Conservation (phyloP, 768 basidiomycete species). For the Hygrocybe coccinea region DNA sequence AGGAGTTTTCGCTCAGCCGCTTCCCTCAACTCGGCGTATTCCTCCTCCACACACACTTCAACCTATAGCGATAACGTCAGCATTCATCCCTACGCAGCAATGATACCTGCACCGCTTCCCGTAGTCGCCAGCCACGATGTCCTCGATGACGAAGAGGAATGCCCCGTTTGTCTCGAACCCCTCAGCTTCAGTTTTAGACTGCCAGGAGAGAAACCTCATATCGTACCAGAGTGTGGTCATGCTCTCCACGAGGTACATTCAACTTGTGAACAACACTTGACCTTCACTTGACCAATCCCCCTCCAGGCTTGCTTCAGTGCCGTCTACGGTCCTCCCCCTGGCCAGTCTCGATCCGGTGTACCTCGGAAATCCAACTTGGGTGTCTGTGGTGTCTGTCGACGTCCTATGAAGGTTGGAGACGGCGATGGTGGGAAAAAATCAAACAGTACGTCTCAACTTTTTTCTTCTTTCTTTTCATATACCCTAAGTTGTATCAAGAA, state of each 20-base stretch:
- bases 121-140: slow-evolving; percentile 63
- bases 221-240: slow-evolving; percentile 96
- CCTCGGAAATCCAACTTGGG: slow-evolving; percentile 78
- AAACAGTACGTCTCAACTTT: slow-evolving; percentile 63
- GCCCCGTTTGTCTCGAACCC: slow-evolving; percentile 95
- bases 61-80: slow-evolving; percentile 37
- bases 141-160: slow-evolving; percentile 79
- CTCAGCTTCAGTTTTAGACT: slow-evolving; percentile 89
- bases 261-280: not conserved
- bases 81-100: slow-evolving; percentile 53
- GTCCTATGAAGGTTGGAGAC: slow-evolving; percentile 94
- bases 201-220: slow-evolving; percentile 94
- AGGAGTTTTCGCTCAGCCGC: slow-evolving; percentile 27
- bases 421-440: slow-evolving; percentile 72
- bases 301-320: slow-evolving; percentile 91
- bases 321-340: slow-evolving; percentile 86
- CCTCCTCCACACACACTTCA: slow-evolving; percentile 36
- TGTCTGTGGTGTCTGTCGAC: slow-evolving; percentile 93
- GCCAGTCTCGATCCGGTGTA: slow-evolving; percentile 46
- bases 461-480: slow-evolving; percentile 5
- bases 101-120: slow-evolving; percentile 63
- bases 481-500: slow-evolving; percentile 46
- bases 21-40: slow-evolving; percentile 49
- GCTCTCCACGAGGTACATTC: slow-evolving; percentile 82
- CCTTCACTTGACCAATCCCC: slow-evolving; percentile 7